Evolutionary conservation across 192 early-diverging fungal species (phyloP).

Genomic region (Lunasporangiospora selenospora): DNA sequence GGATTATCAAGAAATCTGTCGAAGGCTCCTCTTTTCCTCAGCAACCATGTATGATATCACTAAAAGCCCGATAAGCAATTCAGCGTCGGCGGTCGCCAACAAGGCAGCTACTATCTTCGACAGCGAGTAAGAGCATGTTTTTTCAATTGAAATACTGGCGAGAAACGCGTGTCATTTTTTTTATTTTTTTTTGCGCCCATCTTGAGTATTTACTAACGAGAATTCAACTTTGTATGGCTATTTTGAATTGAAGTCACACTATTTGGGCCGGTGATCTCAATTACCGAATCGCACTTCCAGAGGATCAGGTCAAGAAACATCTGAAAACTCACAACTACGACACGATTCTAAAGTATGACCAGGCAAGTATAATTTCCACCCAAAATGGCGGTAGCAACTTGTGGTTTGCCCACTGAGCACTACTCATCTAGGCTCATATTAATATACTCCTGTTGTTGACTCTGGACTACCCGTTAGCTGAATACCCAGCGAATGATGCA

Average conservation of each 20-base stretch:
- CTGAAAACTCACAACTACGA: slow-evolving; percentile 64
- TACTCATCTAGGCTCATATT: too few species aligned
- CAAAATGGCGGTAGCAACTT: not conserved
- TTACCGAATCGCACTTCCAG: slow-evolving; percentile 79
- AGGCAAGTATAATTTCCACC: slow-evolving; percentile 61
- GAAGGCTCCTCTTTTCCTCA: slow-evolving; percentile 67
- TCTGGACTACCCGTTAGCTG: slow-evolving; percentile 50
- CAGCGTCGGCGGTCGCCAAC: slow-evolving; percentile 6
- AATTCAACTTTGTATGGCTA: not conserved
- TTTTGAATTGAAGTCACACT: slow-evolving; percentile 59
- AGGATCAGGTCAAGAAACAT: slow-evolving; percentile 62
- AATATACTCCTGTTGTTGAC: too few species aligned
- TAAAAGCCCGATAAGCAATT: slow-evolving; percentile 34
- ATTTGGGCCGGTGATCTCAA: slow-evolving; percentile 97
- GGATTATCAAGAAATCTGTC: slow-evolving; percentile 88
- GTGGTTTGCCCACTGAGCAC: too few species aligned
- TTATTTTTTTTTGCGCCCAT: not conserved
- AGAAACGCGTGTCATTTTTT: too few species aligned
- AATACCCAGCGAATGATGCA: slow-evolving; percentile 63
- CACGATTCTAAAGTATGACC: slow-evolving; percentile 81
- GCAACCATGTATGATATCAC: slow-evolving; percentile 29
- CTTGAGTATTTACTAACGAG: too few species aligned
- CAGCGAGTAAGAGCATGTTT: slow-evolving; percentile 71
- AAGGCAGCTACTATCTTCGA: slow-evolving; percentile 65
- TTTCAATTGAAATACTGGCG: too few species aligned